Conservation (phyloP, 2,329 filamentous ascomycete species). For the Penicillium sp. region DNA sequence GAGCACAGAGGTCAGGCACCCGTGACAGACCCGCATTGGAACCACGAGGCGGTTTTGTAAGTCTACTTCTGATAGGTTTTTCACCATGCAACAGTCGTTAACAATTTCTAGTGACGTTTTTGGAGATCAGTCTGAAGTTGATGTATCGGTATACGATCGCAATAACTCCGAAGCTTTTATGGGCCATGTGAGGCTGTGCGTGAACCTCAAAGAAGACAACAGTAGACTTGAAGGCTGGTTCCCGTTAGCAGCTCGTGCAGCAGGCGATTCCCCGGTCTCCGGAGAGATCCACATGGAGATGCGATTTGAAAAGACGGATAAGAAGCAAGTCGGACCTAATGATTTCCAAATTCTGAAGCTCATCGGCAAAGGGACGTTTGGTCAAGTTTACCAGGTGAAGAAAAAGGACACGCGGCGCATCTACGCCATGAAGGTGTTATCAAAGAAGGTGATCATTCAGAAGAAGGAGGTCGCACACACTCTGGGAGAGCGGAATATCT, state of each 20-base stretch:
- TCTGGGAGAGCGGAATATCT: slow-evolving; percentile 93
- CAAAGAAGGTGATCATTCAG: slow-evolving; percentile 99
- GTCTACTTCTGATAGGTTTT: slow-evolving; percentile 43
- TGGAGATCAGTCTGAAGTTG: slow-evolving; percentile 85
- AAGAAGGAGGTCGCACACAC: slow-evolving; percentile 99
- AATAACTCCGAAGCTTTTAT: slow-evolving; percentile 86
- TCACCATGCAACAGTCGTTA: not conserved
- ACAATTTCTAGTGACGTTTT: slow-evolving; percentile 73
- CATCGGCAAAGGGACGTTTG: slow-evolving; percentile 97
- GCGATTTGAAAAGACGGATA: slow-evolving; percentile 82
- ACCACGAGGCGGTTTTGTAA: slow-evolving; percentile 94
- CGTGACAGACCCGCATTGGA: slow-evolving; percentile 89
- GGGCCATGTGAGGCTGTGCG: slow-evolving; percentile 84
- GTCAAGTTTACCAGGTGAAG: slow-evolving; percentile 96
- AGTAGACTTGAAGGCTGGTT: slow-evolving; percentile 84
- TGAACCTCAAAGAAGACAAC: slow-evolving; percentile 70
- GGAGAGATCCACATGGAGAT: slow-evolving; percentile 91
- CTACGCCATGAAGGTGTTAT: slow-evolving; percentile 98
- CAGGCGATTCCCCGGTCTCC: slow-evolving; percentile 74
- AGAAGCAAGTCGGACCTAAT: slow-evolving; percentile 89
- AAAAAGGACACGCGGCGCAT: slow-evolving; percentile 97
- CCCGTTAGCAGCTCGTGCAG: slow-evolving; percentile 76
- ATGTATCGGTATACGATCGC: slow-evolving; percentile 92
- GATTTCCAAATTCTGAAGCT: slow-evolving; percentile 96
- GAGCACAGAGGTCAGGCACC: slow-evolving; percentile 64